Percentiles rank a stretch among this genome's conserved stretches.
Conservation (phyloP, 768 basidiomycete species). For the Mycena amicta region DNA sequence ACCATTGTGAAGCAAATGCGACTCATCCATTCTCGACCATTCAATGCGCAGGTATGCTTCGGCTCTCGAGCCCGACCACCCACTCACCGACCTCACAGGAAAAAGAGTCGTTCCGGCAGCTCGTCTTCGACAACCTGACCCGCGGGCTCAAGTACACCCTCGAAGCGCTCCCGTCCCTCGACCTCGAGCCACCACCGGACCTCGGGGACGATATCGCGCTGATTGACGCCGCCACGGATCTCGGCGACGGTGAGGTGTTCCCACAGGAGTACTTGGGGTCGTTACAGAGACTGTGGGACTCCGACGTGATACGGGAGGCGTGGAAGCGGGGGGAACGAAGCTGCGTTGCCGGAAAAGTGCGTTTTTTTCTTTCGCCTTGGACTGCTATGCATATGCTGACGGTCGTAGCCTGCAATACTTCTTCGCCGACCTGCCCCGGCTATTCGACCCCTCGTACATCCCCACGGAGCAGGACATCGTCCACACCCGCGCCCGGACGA, state of each 20-base stretch:
- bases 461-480: slow-evolving; percentile 90
- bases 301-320: slow-evolving; percentile 73
- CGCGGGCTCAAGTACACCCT: slow-evolving; percentile 82
- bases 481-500: slow-evolving; percentile 82
- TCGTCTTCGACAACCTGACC: slow-evolving; percentile 91
- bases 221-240: slow-evolving; percentile 67
- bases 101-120: slow-evolving; percentile 86
- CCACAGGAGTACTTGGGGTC: slow-evolving; percentile 68
- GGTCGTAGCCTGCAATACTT: slow-evolving; percentile 67
- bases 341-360: slow-evolving; percentile 89
- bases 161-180: slow-evolving; percentile 90
- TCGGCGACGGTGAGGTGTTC: slow-evolving; percentile 82
- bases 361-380: slow-evolving; percentile 18
- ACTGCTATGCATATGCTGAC: background rate
- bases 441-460: slow-evolving; percentile 72
- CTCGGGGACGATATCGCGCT: slow-evolving; percentile 53
- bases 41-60: slow-evolving; percentile 70
- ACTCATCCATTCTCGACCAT: slow-evolving; percentile 86
- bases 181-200: slow-evolving; percentile 55
- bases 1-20: slow-evolving; percentile 99
- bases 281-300: slow-evolving; percentile 74
- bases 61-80: background rate
- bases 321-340: slow-evolving; percentile 86
- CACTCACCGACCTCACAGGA: slow-evolving; percentile 57
- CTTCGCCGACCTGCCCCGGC: slow-evolving; percentile 74